phyloP scores from a whole-genome alignment of 2,329 filamentous ascomycete genomes.

The Chaetomium strumarium region DNA sequence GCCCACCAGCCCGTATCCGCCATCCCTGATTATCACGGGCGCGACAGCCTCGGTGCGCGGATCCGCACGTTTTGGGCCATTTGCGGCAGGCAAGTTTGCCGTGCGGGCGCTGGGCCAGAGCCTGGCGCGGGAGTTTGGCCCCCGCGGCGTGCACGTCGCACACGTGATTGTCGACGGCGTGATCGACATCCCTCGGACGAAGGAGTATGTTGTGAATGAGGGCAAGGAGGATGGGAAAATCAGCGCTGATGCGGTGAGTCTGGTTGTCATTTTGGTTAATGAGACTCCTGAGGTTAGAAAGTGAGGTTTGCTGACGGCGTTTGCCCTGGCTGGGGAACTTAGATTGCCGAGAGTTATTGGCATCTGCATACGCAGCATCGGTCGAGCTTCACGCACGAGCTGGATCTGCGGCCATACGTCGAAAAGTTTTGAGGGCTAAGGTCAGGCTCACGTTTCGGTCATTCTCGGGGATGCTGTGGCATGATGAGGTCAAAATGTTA shows the following conservation, averaged over 20 bases:
- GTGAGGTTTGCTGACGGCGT: neutral
- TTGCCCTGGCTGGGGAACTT: neutral
- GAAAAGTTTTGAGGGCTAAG: constrained; percentile 68
- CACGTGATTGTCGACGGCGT: constrained; percentile 80
- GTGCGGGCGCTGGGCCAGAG: constrained; percentile 67
- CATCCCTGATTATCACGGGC: constrained; percentile 78
- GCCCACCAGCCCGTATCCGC: constrained; percentile 51
- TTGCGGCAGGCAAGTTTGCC: constrained; percentile 77
- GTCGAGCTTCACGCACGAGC: constrained; percentile 73
- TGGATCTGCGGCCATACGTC: constrained; percentile 73
- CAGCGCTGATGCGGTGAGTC: constrained; percentile 63
- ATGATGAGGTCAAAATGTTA: neutral
- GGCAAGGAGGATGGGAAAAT: constrained; percentile 58
- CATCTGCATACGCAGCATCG: constrained; percentile 72
- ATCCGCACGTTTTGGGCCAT: constrained; percentile 61
- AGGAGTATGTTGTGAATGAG: constrained; percentile 42
- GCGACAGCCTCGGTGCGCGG: constrained; percentile 76
- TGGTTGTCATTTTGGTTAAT: neutral
- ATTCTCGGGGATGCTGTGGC: neutral
- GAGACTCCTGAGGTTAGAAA: neutral
- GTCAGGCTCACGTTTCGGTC: neutral
- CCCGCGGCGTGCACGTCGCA: constrained; percentile 75
- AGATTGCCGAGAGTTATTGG: constrained; percentile 89
- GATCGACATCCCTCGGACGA: constrained; percentile 72
- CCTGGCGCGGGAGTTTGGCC: constrained; percentile 76